Evolutionary conservation across 192 early-diverging fungal genomes (phyloP), one percentile per base, ranked within the genome.

Genomic region (Chytriomyces hyalinus): DNA sequence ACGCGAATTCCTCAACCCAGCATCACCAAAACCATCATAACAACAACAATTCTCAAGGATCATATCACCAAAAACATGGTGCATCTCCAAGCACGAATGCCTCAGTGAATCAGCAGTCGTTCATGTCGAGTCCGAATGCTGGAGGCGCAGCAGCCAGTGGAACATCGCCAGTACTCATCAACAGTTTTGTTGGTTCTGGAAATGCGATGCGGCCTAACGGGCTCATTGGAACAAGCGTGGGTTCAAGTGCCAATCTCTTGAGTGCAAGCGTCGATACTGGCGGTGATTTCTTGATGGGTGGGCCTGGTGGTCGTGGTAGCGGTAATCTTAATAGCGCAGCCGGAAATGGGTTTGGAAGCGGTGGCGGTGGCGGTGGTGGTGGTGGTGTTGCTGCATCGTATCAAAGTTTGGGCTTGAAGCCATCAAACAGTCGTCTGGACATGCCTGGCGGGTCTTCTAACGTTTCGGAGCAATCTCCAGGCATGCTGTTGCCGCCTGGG

Each of bases 151-250:
- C 10, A 65, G 17, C n/a, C 17, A 36, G 36, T 36, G 71, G 71
- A 7, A 47, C 71, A 17, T 75, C 73, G 10, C 73, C 73, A 1
- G 61, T 74, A 28, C 64, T 75, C n/a, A 75, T 75, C 28, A 75
- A 75, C 64, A 65, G 63, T 6, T 75, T 26, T 36, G 48, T 75
- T 43, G 73, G 73, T 4, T 50, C 46, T 36, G 73, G 73, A 10
- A 75, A 75, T 46, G 73, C 73, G 22, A 75, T 75, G 73, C 73
- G 73, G 11, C 73, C 73, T 11, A 75, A 75, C 46, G 73, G 73
- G 20, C 73, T 75, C 22, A 26, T 65, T 65, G 53, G 51, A 48
- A 65, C 73, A 10, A 75, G 53, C 20, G 53, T 20, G 1, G 53
- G 53, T 2, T 36, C 53, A 5, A 20, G 53, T 20, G 2, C 20